phyloP scores from a whole-genome alignment of 2,329 filamentous ascomycete genomes.

The Cercospora sesami region DNA sequence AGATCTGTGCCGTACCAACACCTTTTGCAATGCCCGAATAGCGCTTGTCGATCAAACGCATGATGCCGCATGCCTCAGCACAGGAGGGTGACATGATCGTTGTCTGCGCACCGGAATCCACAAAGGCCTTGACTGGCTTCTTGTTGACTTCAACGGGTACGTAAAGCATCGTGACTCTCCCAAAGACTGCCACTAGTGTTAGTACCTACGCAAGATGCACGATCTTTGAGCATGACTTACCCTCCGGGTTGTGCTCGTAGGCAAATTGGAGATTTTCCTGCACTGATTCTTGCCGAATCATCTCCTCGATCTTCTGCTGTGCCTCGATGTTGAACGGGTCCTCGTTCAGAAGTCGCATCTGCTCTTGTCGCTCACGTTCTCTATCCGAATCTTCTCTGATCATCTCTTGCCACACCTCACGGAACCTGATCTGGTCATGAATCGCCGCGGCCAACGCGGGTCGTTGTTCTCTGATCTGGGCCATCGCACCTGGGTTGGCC shows the following conservation, averaged over 20 bases:
- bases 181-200: slow-evolving; percentile 67
- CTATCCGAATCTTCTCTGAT: slow-evolving; percentile 69
- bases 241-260: slow-evolving; percentile 96
- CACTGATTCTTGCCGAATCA: slow-evolving; percentile 91
- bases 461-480: slow-evolving; percentile 68
- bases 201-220: slow-evolving; percentile 10
- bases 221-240: slow-evolving; percentile 54
- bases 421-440: slow-evolving; percentile 74
- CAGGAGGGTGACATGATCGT: slow-evolving; percentile 98
- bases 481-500: slow-evolving; percentile 71
- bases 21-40: slow-evolving; percentile 91
- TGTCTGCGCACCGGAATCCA: slow-evolving; percentile 94
- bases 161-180: slow-evolving; percentile 92
- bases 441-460: slow-evolving; percentile 76
- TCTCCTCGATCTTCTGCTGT: slow-evolving; percentile 90
- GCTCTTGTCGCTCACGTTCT: slow-evolving; percentile 74
- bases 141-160: slow-evolving; percentile 94
- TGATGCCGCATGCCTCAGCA: slow-evolving; percentile 89
- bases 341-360: slow-evolving; percentile 82
- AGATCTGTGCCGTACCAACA: slow-evolving; percentile 90
- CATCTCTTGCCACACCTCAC: slow-evolving; percentile 67
- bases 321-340: slow-evolving; percentile 94
- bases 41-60: slow-evolving; percentile 88
- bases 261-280: slow-evolving; percentile 95
- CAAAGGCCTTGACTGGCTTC: slow-evolving; percentile 87